Evolutionary conservation across 2,329 filamentous ascomycete species (phyloP), one percentile per base, ranked within the genome.

Genomic region (Colletotrichum endophyticum): DNA sequence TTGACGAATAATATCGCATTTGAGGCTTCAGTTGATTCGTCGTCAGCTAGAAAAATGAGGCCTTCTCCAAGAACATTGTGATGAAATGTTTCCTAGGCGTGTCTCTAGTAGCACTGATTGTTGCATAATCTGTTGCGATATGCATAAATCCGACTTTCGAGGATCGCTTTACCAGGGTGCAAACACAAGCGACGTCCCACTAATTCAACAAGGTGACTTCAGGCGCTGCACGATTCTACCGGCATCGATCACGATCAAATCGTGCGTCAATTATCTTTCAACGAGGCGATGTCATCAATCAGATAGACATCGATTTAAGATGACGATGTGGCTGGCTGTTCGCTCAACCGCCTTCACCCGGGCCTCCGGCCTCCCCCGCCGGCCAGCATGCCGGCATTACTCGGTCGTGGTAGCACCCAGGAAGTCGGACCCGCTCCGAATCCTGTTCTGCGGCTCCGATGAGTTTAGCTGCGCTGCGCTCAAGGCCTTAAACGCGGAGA

Each of bases 391-490:
- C 11, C 73, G 73, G 3, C 34, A 28, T 11, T 76, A 76, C 34
- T 76, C 73, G 57, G 70, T 22, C 15, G 34, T 49, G 6, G 36
- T 61, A 8, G 32, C 72, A 22, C 8, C 11, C 16, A 15, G 19
- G 16, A 22, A n/a, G 7, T 87, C 89, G 1, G 89, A 92, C 6
- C 94, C 95, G 5, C 88, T 99, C 36, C 91, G 93, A 39, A 95
- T 99, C 70, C 90, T 99, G 6, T 99, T 98, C 86, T 99, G 96
- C 85, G 97, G 97, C 78, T 97, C 96, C 5, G 97, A 99, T 84
- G 89, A 93, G 4, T 98, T 99, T 85, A 98, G 96, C 86, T 94
- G 94, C 81, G 91, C 90, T 69, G 95, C 95, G 2, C 88, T 99
- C 66, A 87, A 87, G 39, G 84, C 94, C n/a, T n/a, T n/a, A n/a